These are phyloP conservation scores for Aspergillus fumigatiaffinis DNA, from an alignment of 2,329 filamentous ascomycete genomes.

Conservation along the genomic window DNA sequence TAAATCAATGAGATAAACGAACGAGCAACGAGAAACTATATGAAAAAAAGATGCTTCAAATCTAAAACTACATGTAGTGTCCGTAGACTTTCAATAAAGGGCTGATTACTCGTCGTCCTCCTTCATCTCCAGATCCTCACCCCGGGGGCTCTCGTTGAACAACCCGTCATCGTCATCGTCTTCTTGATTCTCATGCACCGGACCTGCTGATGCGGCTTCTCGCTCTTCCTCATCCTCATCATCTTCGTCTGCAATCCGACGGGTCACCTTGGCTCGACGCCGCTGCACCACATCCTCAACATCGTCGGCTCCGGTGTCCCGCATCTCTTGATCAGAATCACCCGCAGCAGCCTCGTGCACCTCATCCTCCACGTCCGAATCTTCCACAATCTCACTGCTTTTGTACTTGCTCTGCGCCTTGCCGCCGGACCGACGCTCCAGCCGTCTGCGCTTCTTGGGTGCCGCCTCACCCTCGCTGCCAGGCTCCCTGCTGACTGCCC, in stretches of 20 bases:
- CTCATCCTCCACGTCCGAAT: conserved; percentile 57
- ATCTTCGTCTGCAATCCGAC: conserved; percentile 37
- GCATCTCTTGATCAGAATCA: conserved; percentile 27
- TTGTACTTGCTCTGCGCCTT: conserved; percentile 66
- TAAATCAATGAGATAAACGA: neutral
- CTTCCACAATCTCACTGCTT: conserved; percentile 76
- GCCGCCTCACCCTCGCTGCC: conserved; percentile 36
- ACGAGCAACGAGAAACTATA: conserved; percentile 6
- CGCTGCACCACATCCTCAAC: conserved; percentile 29
- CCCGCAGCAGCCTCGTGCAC: conserved; percentile 37
- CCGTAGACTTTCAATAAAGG: neutral
- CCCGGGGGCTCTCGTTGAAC: conserved; percentile 29
- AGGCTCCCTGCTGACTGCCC: conserved; percentile 25
- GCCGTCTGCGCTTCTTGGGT: conserved; percentile 57
- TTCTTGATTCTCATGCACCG: neutral
- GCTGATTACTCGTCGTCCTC: conserved; percentile 25
- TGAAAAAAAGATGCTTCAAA: conserved; percentile 1
- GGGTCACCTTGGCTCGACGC: conserved; percentile 29
- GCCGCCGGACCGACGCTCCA: conserved; percentile 50
- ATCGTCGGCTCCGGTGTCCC: conserved; percentile 34
- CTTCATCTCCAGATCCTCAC: conserved; percentile 35
- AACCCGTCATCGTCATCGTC: conserved; percentile 31
- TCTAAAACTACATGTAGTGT: conserved; percentile 7
- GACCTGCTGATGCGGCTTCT: conserved; percentile 7
- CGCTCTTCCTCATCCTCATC: conserved; percentile 46